Conservation (phyloP, 441 rosid species). For the Populus tomentosa region DNA sequence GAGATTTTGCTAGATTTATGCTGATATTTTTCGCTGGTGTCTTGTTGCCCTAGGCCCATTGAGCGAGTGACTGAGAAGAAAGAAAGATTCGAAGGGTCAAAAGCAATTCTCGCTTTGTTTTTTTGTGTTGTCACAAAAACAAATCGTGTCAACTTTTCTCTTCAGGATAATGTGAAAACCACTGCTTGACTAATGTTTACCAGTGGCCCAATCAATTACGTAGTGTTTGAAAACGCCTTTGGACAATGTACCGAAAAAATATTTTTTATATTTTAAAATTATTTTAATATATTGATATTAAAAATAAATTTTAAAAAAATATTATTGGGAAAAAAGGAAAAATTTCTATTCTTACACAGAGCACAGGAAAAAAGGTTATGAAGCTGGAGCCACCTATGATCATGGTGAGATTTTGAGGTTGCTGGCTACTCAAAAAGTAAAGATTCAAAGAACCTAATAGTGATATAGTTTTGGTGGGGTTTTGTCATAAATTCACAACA, state of each 20-base stretch:
- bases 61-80: not conserved
- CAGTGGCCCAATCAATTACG: not conserved
- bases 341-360: too few species aligned
- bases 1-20: conserved; percentile 2
- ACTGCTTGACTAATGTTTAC: not conserved
- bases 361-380: too few species aligned
- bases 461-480: not conserved
- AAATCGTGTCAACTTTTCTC: not conserved
- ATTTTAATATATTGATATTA: too few species aligned
- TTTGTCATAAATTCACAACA: not conserved
- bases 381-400: too few species aligned
- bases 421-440: not conserved
- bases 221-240: too few species aligned
- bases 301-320: too few species aligned
- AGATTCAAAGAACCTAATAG: not conserved
- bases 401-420: not conserved
- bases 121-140: not conserved
- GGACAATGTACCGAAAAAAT: too few species aligned
- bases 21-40: not conserved
- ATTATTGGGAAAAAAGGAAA: too few species aligned
- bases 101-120: not conserved
- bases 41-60: not conserved
- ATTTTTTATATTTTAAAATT: too few species aligned
- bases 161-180: not conserved
- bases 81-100: not conserved